Conservation (phyloP, 257 asterid species). For the Galeopsis tetrahit region DNA sequence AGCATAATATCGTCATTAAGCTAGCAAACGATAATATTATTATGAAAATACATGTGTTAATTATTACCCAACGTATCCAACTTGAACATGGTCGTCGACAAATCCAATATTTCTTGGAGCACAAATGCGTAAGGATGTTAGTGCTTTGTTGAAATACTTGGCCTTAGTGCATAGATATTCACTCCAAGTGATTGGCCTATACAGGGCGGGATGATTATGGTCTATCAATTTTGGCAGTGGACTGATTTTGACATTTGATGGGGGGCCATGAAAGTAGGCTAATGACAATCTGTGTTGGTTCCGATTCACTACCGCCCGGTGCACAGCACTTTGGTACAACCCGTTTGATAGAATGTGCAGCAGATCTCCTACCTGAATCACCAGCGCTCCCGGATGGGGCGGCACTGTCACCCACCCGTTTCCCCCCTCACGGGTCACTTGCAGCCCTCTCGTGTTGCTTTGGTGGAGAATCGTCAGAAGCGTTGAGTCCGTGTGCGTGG, state of each 20-base stretch:
- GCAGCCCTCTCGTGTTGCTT: constrained; percentile 77
- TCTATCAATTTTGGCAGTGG: constrained; percentile 67
- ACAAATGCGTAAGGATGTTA: constrained; percentile 59
- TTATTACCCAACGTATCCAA: constrained; percentile 59
- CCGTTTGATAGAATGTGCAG: constrained; percentile 89
- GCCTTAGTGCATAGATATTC: constrained; percentile 84
- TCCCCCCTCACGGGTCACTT: constrained; percentile 60
- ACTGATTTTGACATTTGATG: constrained; percentile 53
- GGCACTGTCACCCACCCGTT: constrained; percentile 70
- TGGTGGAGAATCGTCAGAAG: constrained; percentile 90
- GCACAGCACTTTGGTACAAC: constrained; percentile 58
- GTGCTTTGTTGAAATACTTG: constrained; percentile 81
- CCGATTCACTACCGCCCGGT: no score
- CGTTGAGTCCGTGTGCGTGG: constrained; percentile 93
- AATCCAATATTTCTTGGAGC: constrained; percentile 46
- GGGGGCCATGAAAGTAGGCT: constrained; percentile 79
- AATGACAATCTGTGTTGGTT: constrained; percentile 41
- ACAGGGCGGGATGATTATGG: constrained; percentile 56
- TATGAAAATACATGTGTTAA: no score
- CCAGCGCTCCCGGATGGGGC: constrained; percentile 69
- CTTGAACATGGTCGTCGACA: constrained; percentile 44
- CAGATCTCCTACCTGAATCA: constrained; percentile 79
- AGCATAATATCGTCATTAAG: no score
- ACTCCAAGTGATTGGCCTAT: constrained; percentile 76
- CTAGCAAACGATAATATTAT: no score